Base-by-base conservation (phyloP, 768 basidiomycete genomes). In the Suillus weaverae region DNA sequence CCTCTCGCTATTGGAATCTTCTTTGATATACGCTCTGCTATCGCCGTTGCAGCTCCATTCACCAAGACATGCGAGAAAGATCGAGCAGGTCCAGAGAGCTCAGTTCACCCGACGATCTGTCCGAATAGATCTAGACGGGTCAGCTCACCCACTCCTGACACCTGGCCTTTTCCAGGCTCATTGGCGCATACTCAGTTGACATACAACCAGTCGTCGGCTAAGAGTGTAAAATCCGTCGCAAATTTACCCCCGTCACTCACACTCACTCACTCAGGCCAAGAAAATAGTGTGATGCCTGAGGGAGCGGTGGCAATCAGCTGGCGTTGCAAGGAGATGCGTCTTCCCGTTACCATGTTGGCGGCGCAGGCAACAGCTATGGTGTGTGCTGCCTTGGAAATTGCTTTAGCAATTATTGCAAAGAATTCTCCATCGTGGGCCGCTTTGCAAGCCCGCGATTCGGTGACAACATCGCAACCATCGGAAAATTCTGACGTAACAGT, bases 141-240 rank as follows among this genome's bases (percentile, higher is more conserved):
- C 39, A 74, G 74, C 30, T 76, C 76, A 41, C 73, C 75, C 33
- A 76, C 74, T 20, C 67, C 63, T 22, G 74, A 62, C 26, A 76
- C 74, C 1, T 77, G 75, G 75, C 75, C 75, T 26, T 76, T 76
- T 60, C 75, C 74, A 10, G 74, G 69, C 59, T 72, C 73, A 20
- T 73, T 76, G 9, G 68, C 69, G 22, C 55, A 51, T 44, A 5
- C 67, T 38, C 71, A 67, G 62, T 53, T 51, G 56, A 22, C 33
- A 14, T 32, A 44, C 20, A 44, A 2, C 33, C 30, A 22, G 32
- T 55, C 33, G 7, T 65, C 64, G 41, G 30, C 57, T n/a, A 54
- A 22, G 6, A 44, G 36, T 41, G 61, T 41, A 54, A 61, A 26
- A 3, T 54, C 35, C 5, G 35, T 30, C 14, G 26, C 61, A 16